phyloP scores from a whole-genome alignment of 2,329 filamentous ascomycete species.

The Ceratocystis smalleyi region DNA sequence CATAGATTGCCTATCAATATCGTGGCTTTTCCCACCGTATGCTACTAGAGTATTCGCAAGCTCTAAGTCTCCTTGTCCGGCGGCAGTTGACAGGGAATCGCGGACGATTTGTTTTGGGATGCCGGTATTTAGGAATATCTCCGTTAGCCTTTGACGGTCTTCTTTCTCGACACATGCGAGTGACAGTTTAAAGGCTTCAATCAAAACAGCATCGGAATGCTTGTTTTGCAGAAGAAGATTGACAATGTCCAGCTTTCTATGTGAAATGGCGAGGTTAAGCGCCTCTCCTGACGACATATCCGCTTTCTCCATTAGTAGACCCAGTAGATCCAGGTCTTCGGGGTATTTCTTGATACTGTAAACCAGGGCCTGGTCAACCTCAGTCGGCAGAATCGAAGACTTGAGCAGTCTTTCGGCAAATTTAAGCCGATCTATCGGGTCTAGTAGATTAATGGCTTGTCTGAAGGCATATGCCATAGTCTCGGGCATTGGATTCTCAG shows the following conservation, averaged over 20 bases:
- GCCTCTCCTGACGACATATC: conserved; percentile 37
- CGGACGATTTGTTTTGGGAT: conserved; percentile 33
- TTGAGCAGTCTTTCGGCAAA: conserved; percentile 36
- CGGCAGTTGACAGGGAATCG: conserved; percentile 35
- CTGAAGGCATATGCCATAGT: conserved; percentile 37
- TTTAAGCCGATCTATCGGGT: conserved; percentile 35
- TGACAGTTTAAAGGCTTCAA: conserved; percentile 30
- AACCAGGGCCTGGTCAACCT: conserved; percentile 36
- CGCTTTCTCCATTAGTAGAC: conserved; percentile 30
- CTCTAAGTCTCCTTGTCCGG: conserved; percentile 36
- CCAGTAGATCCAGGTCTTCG: conserved; percentile 34
- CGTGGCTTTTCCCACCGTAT: conserved; percentile 36
- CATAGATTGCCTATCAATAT: conserved; percentile 37
- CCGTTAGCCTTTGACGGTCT: conserved; percentile 31
- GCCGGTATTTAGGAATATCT: conserved; percentile 31
- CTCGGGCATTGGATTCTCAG: conserved; percentile 25
- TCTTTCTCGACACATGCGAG: conserved; percentile 26
- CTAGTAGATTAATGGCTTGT: conserved; percentile 35
- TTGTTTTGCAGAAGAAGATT: conserved; percentile 28
- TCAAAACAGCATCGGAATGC: conserved; percentile 27
- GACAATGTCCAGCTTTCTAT: conserved; percentile 31
- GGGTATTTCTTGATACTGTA: conserved; percentile 35
- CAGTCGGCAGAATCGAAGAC: conserved; percentile 32
- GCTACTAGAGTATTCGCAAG: conserved; percentile 36
- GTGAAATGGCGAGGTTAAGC: conserved; percentile 31